Base-by-base conservation (phyloP, 371 early-diverging fungal genomes). In the Rhizopus sp. region DNA sequence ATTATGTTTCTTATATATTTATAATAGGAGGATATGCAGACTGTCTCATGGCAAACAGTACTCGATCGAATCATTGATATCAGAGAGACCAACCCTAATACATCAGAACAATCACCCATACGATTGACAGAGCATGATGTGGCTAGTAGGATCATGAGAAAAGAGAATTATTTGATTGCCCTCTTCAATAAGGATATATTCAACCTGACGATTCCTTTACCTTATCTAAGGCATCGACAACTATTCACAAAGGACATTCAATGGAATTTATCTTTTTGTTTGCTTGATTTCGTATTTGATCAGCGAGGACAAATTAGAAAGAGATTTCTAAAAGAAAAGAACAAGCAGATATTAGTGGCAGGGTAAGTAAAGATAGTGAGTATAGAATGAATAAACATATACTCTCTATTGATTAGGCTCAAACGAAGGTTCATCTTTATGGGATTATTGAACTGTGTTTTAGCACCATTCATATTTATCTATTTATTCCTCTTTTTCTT, bases 111-210 rank as follows among this genome's bases (percentile, higher is more conserved):
- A 32, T 64, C 68, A 31, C 69, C 75, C 7, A 59, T 76, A 15
- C 78, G 84, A n/a, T 68, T 99, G 32, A 89, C 95, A 60, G 95
- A 92, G 7, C 92, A 93, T 59, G 85, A 79, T 50, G 89, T 98
- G 35, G 88, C 95, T 15, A 93, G 92, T 70, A 87, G 97, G 34
- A 96, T 99, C 57, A 87, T 98, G 91, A 88, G 98, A n/a, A 84
- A 88, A 54, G 99, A 99, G 40, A 99, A 99, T 72, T 98, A 96
- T 68, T 69, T 97, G 75, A 89, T 98, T 56, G 97, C 96, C 7
- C 67, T 99, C 47, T 90, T 96, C 72, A 95, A 96, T 81, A 93
- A 93, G 64, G 93, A 96, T 33, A 57, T 94, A 15, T 71, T 98
- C 16, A 81, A 96, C 55, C 78, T 96, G 15, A 70, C 82, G 1